Evolutionary conservation across 108 stramenopile genomes (phyloP), one percentile per base, ranked within the genome.

Genomic region (Discostella pseudostelligera): DNA sequence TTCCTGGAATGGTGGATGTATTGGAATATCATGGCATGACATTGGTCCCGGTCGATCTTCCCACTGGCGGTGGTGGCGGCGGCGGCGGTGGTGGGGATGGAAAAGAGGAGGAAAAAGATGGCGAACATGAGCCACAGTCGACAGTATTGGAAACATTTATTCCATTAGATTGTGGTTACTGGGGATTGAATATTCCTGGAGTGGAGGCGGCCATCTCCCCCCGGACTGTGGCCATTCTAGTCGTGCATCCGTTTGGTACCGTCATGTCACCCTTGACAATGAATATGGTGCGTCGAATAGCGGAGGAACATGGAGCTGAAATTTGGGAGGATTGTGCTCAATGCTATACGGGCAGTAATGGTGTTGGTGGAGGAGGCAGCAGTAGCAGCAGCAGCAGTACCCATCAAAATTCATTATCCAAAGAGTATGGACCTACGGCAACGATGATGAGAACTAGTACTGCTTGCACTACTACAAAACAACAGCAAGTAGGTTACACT

Each of bases 251-350:
- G 12, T 93, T 93, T 65, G 92, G 92, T 13, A 66, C 74, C 42
- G 47, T 85, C 19, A 29, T 77, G 48, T 55, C 53, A 10, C 45
- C 70, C 8, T n/a, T 40, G 1, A 17, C 54, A 0, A 59, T 74
- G 11, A 67, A 85, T 74, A 28, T 54, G 36, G 10, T 93, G 44
- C 73, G 86, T 51, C 40, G 11, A 21, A 22, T 86, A 2, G 84
- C 84, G 7, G 59, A 83, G 36, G 35, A 53, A 11, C 68, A 80
- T 55, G 36, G 62, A 10, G 10, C 90, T 26, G 87, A 90, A 32
- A 39, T 93, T 19, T 81, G 84, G 79, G 89, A 90, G 58, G 92
- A 93, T 69, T 85, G 89, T 72, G 92, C 92, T n/a, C 84, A 93
- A 61, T 86, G 84, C 51, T 93, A 84, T 61, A 74, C 73, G 22